Conservation (phyloP, 768 basidiomycete genomes). For the Termitomyces sp. region DNA sequence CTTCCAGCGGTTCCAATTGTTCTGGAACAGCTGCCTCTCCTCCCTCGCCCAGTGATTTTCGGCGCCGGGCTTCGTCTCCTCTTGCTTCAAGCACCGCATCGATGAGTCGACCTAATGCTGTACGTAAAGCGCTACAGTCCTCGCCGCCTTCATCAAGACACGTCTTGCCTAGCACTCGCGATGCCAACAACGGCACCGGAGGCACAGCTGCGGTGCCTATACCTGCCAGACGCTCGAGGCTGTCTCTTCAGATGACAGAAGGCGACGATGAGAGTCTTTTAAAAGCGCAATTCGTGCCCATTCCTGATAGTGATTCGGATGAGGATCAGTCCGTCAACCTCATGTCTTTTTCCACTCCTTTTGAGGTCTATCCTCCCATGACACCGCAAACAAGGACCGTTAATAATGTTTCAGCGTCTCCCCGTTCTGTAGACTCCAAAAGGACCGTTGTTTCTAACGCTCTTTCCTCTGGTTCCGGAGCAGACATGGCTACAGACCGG, state of each 20-base stretch:
- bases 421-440: constrained; percentile 46
- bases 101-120: constrained; percentile 24
- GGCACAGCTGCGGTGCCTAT: constrained; percentile 28
- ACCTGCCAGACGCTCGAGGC: constrained; percentile 35
- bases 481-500: constrained; percentile 31
- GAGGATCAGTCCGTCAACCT: constrained; percentile 54
- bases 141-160: constrained; percentile 28
- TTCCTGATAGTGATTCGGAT: constrained; percentile 73
- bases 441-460: constrained; percentile 52
- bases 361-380: constrained; percentile 39
- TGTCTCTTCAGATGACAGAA: constrained; percentile 33
- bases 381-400: constrained; percentile 26
- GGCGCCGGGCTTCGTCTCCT: constrained; percentile 47
- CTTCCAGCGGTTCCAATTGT: constrained; percentile 31
- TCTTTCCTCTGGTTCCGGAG: constrained; percentile 50
- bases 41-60: constrained; percentile 34
- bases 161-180: constrained; percentile 25
- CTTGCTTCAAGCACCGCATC: constrained; percentile 28
- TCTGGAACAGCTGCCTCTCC: constrained; percentile 36
- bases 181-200: constrained; percentile 18
- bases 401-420: constrained; percentile 48
- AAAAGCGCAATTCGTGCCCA: constrained; percentile 66
- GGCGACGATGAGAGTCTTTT: constrained; percentile 59
- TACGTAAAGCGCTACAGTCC: constrained; percentile 37
- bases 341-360: constrained; percentile 71